Conservation (phyloP, 192 early-diverging fungal species). For the Entrophospora sp. region DNA sequence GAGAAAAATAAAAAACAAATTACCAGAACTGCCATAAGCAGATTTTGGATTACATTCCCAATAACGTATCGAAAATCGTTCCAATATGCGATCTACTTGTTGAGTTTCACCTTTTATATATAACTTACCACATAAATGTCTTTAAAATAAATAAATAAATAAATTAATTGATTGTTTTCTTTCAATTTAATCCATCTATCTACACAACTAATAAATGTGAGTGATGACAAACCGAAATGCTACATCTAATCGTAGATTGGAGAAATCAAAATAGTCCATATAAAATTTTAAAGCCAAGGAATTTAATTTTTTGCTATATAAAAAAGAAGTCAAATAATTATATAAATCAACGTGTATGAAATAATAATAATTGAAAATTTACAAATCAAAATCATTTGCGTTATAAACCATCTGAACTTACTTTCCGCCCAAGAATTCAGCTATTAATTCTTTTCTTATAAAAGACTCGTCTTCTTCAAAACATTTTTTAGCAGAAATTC, state of each 20-base stretch:
- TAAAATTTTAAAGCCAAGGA: slow-evolving; percentile 51
- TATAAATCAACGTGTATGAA: neutral
- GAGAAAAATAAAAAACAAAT: neutral
- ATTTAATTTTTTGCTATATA: slow-evolving; percentile 44
- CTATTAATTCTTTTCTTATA: slow-evolving; percentile 32
- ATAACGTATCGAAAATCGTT: slow-evolving; percentile 73
- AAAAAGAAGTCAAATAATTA: neutral
- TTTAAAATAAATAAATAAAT: slow-evolving; percentile 15
- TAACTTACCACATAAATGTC: slow-evolving; percentile 64
- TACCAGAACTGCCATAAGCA: slow-evolving; percentile 35
- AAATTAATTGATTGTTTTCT: too few species aligned
- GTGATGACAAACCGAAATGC: slow-evolving; percentile 57
- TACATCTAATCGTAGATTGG: slow-evolving; percentile 57
- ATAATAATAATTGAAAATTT: neutral
- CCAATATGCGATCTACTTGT: slow-evolving; percentile 82
- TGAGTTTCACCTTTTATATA: slow-evolving; percentile 88
- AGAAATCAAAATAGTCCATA: slow-evolving; percentile 75
- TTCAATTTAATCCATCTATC: too few species aligned
- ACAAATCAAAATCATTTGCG: neutral
- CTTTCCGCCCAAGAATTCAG: slow-evolving; percentile 42
- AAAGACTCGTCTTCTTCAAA: slow-evolving; percentile 38
- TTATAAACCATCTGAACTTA: neutral
- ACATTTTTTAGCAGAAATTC: slow-evolving; percentile 20
- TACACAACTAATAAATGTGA: too few species aligned
- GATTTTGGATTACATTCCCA: slow-evolving; percentile 71